phyloP scores from a whole-genome alignment of 768 basidiomycete species.

The Exidia glandulosa region DNA sequence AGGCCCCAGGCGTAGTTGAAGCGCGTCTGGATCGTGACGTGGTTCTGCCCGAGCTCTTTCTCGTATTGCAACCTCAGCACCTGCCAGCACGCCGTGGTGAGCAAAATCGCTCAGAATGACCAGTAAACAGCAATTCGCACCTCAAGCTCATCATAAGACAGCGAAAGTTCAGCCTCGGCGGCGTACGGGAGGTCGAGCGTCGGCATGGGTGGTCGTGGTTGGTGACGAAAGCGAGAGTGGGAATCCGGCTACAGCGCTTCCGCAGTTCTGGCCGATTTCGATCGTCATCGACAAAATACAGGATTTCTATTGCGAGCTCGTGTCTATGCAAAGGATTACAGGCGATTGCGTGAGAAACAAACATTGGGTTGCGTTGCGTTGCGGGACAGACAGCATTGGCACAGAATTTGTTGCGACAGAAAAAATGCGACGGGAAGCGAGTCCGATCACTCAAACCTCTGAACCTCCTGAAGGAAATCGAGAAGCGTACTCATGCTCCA shows the following conservation, averaged over 20 bases:
- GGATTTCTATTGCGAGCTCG: background rate
- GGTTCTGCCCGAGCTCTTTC: conserved; percentile 72
- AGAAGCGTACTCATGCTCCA: conserved; percentile 92
- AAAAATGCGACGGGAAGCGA: too few species aligned
- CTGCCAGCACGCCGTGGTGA: conserved; percentile 26
- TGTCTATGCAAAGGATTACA: background rate
- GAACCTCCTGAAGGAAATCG: conserved; percentile 75
- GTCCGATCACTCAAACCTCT: conserved; percentile 22
- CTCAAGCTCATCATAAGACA: conserved; percentile 84
- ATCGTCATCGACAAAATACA: background rate
- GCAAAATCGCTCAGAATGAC: too few species aligned
- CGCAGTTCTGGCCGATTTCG: background rate
- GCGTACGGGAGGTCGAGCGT: conserved; percentile 84
- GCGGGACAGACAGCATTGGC: background rate
- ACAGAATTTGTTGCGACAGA: too few species aligned
- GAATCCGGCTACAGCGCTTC: too few species aligned
- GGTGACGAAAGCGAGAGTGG: background rate
- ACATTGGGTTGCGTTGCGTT: background rate
- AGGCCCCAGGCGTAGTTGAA: conserved; percentile 98
- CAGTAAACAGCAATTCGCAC: conserved; percentile 25
- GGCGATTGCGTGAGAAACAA: background rate
- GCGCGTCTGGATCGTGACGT: conserved; percentile 88
- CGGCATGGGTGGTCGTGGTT: conserved; percentile 19
- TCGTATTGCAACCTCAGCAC: conserved; percentile 81
- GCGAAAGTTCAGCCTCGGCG: conserved; percentile 83